phyloP scores from a whole-genome alignment of 352 stramenopile species.

The Phytophthora melonis region DNA sequence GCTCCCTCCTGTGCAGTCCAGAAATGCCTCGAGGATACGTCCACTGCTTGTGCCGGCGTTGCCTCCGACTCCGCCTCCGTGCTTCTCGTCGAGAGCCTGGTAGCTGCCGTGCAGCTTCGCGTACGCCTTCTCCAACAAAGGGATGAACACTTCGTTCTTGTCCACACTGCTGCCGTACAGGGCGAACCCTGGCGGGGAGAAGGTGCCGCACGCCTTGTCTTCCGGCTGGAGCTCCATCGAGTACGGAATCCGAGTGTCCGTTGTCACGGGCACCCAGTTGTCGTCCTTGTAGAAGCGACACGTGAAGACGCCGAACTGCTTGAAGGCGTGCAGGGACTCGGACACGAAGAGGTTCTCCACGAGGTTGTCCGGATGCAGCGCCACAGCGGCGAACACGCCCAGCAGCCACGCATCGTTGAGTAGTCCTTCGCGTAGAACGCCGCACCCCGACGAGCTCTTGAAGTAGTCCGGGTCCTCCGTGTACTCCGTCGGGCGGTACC shows the following conservation, averaged over 20 bases:
- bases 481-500: slow-evolving; percentile 82
- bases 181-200: slow-evolving; percentile 47
- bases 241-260: slow-evolving; percentile 89
- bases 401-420: slow-evolving; percentile 90
- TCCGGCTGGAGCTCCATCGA: slow-evolving; percentile 52
- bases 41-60: slow-evolving; percentile 54
- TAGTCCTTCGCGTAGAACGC: slow-evolving; percentile 61
- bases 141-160: slow-evolving; percentile 90
- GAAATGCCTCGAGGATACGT: slow-evolving; percentile 83
- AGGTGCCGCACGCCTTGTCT: slow-evolving; percentile 37
- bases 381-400: slow-evolving; percentile 85
- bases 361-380: slow-evolving; percentile 82
- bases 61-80: slow-evolving; percentile 43
- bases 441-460: slow-evolving; percentile 70
- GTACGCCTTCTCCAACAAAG: slow-evolving; percentile 91
- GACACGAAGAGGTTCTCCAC: slow-evolving; percentile 93
- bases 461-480: slow-evolving; percentile 88
- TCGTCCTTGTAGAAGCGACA: slow-evolving; percentile 95
- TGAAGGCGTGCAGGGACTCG: slow-evolving; percentile 79
- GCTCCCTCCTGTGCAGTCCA: slow-evolving; percentile 91
- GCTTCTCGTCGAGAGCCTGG: slow-evolving; percentile 56
- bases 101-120: slow-evolving; percentile 90
- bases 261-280: slow-evolving; percentile 89
- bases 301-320: slow-evolving; percentile 89
- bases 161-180: slow-evolving; percentile 82